Evolutionary conservation across 768 basidiomycete genomes (phyloP).

Genomic region (Podaxis mareebaensis): DNA sequence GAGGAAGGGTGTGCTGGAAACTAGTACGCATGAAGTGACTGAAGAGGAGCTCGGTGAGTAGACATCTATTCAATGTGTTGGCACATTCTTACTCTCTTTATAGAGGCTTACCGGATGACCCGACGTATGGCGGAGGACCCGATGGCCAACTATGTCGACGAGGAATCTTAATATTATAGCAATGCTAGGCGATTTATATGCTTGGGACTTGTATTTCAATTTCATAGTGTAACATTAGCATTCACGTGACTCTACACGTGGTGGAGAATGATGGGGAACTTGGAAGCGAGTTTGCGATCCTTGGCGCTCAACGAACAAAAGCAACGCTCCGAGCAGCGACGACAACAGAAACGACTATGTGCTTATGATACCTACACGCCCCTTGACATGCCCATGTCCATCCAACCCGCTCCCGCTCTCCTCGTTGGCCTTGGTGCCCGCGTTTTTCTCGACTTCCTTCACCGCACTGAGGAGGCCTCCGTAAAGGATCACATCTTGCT

Average conservation of each 20-base stretch:
- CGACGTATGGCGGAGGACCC: constrained; percentile 80
- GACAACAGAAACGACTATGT: constrained; percentile 11
- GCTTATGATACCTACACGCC: constrained; percentile 22
- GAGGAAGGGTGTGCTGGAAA: constrained; percentile 43
- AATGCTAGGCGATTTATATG: constrained; percentile 7
- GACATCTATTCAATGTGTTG: background rate
- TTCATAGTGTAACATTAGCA: background rate
- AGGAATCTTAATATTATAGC: constrained; percentile 31
- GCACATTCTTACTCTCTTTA: constrained; percentile 16
- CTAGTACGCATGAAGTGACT: constrained; percentile 75
- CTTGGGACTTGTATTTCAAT: background rate
- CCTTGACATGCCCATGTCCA: constrained; percentile 41
- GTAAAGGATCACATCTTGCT: constrained; percentile 63
- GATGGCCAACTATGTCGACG: constrained; percentile 89
- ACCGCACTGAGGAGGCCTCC: constrained; percentile 44
- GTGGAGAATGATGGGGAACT: background rate
- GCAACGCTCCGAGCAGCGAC: background rate
- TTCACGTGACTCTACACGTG: constrained; percentile 13
- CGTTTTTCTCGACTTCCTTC: constrained; percentile 62
- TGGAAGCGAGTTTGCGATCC: background rate
- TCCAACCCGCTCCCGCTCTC: constrained; percentile 62
- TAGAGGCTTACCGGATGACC: constrained; percentile 92
- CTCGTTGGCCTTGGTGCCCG: constrained; percentile 76
- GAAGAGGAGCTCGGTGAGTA: constrained; percentile 82
- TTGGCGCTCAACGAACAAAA: background rate